phyloP scores from a whole-genome alignment of 83 land plant genomes.

The Diphasiastrum complanatum region DNA sequence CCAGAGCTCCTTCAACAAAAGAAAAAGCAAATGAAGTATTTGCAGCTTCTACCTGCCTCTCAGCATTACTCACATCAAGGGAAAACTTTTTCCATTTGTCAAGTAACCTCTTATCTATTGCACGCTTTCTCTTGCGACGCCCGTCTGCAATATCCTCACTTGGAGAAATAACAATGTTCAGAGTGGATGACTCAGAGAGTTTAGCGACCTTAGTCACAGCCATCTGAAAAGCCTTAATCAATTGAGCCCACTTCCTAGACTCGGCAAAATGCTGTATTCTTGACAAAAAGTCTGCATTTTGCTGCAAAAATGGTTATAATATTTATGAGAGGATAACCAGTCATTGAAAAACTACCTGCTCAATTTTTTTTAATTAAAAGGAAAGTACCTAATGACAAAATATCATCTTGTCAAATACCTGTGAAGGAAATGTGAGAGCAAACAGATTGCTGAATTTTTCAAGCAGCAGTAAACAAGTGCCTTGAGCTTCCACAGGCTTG shows the following conservation, averaged over 20 bases:
- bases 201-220: slow-evolving; percentile 35
- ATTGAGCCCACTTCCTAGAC: slow-evolving; percentile 51
- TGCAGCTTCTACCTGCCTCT: slow-evolving; percentile 49
- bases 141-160: too few relatives aligned
- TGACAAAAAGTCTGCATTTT: slow-evolving; percentile 40
- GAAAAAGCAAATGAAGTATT: slow-evolving; percentile 62
- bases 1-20: slow-evolving; percentile 87
- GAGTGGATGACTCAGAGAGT: slow-evolving; percentile 8
- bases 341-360: too few relatives aligned
- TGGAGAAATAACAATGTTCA: too few relatives aligned
- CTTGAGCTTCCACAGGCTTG: slow-evolving; percentile 76
- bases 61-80: slow-evolving; percentile 37
- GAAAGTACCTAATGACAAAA: background rate
- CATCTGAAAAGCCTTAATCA: slow-evolving; percentile 46
- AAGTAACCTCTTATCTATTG: slow-evolving; percentile 35
- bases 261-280: slow-evolving; percentile 38
- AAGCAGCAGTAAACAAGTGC: slow-evolving; percentile 60
- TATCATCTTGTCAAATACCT: too few relatives aligned
- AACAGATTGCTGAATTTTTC: slow-evolving; percentile 60
- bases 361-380: too few relatives aligned
- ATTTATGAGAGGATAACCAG: too few relatives aligned
- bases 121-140: slow-evolving; percentile 52
- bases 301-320: slow-evolving; percentile 35
- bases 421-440: slow-evolving; percentile 47
- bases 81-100: slow-evolving; percentile 60